Evolutionary conservation across 2,329 filamentous ascomycete genomes (phyloP).

Genomic region (Uncinocarpus reesii): DNA sequence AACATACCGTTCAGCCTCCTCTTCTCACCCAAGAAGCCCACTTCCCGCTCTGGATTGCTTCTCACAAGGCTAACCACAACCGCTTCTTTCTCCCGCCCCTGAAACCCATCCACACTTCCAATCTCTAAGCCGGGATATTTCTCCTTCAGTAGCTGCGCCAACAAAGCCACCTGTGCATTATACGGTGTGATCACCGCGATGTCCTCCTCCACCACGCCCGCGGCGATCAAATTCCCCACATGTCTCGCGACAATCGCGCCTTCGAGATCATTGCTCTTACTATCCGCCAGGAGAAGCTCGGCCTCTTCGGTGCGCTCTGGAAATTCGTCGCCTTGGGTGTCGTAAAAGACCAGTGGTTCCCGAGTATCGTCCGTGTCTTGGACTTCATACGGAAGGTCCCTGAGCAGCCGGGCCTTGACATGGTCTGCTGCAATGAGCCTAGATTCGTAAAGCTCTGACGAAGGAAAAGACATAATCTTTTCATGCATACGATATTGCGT

Average conservation of each 20-base stretch:
- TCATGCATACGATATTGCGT: conserved; percentile 98
- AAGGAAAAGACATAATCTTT: conserved; percentile 89
- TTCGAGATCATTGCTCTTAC: conserved; percentile 88
- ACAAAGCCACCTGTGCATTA: conserved; percentile 77
- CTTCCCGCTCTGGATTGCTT: conserved; percentile 76
- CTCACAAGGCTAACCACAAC: conserved; percentile 88
- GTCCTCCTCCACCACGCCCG: conserved; percentile 70
- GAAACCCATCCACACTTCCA: conserved; percentile 95
- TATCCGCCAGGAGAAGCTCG: conserved; percentile 52
- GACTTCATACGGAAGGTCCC: conserved; percentile 66
- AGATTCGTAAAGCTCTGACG: conserved; percentile 73
- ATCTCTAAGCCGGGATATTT: conserved; percentile 75
- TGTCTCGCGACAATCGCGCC: conserved; percentile 70
- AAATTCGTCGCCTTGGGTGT: conserved; percentile 91
- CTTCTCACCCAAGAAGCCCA: conserved; percentile 89
- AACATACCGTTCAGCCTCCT: conserved; percentile 75
- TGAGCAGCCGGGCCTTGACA: conserved; percentile 65
- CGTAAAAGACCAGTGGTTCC: conserved; percentile 84
- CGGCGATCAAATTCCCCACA: conserved; percentile 61
- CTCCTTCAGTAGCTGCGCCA: conserved; percentile 68
- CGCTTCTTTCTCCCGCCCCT: conserved; percentile 93
- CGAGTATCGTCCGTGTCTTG: conserved; percentile 72
- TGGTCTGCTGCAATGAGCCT: conserved; percentile 69
- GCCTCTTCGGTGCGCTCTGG: conserved; percentile 71
- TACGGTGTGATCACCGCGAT: conserved; percentile 94